phyloP scores from a whole-genome alignment of 441 rosid species.

The Adansonia gregorii region DNA sequence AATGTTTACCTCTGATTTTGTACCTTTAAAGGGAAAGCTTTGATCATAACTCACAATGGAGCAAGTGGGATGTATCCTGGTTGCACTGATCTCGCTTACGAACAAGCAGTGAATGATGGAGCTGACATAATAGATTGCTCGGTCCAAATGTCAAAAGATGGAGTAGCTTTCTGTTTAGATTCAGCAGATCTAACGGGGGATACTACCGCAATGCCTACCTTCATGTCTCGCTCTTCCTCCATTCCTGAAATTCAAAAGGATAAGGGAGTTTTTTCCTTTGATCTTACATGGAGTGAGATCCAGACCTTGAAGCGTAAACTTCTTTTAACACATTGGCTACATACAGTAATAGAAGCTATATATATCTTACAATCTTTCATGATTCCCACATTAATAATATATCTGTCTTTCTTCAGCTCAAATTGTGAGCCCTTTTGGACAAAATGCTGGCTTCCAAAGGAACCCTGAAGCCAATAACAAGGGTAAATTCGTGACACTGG shows the following conservation, averaged over 20 bases:
- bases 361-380: not conserved
- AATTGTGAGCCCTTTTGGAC: conserved; percentile 58
- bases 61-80: conserved; percentile 91
- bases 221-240: conserved; percentile 54
- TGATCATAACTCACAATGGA: conserved; percentile 80
- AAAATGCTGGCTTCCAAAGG: conserved; percentile 40
- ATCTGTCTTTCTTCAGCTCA: conserved; percentile 55
- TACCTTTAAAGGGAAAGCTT: conserved; percentile 42
- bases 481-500: conserved; percentile 42
- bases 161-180: conserved; percentile 74
- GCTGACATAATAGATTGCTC: conserved; percentile 86
- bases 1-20: not conserved
- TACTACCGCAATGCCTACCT: conserved; percentile 63
- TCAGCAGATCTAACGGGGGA: conserved; percentile 59
- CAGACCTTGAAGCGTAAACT: conserved; percentile 72
- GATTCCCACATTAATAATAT: not conserved
- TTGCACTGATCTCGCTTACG: conserved; percentile 80
- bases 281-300: conserved; percentile 84
- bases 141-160: conserved; percentile 88
- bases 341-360: no score
- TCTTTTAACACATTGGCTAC: not conserved
- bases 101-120: conserved; percentile 79
- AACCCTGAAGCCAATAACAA: conserved; percentile 67
- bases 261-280: conserved; percentile 81
- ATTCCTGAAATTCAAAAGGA: conserved; percentile 64